Conservation (phyloP, 1,284 basidiomycete genomes). For the Moniliophthora roreri region DNA sequence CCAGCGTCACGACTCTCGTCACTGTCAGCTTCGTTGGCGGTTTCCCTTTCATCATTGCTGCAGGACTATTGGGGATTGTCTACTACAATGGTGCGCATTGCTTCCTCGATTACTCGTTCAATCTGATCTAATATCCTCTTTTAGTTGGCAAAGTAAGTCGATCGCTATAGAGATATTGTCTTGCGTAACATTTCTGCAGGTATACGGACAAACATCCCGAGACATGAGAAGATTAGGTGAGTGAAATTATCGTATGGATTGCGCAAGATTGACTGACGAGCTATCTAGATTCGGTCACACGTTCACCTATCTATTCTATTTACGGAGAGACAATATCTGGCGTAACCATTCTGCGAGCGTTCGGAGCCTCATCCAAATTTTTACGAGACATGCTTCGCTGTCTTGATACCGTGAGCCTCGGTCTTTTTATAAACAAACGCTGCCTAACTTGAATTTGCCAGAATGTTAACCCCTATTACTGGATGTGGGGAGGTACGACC, state of each 20-base stretch:
- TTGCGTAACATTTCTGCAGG: conserved; percentile 45
- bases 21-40: conserved; percentile 87
- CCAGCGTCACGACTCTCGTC: conserved; percentile 63
- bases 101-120: background rate
- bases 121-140: conserved; percentile 9
- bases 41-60: conserved; percentile 66
- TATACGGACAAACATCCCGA: conserved; percentile 85
- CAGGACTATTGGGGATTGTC: conserved; percentile 56
- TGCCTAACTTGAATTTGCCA: conserved; percentile 23
- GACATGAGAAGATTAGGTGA: conserved; percentile 85
- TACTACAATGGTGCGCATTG: conserved; percentile 65
- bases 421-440: conserved; percentile 4
- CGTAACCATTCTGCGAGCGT: conserved; percentile 85
- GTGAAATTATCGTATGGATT: conserved; percentile 16
- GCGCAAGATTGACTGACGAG: conserved; percentile 3
- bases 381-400: conserved; percentile 84
- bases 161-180: background rate
- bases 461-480: conserved; percentile 81
- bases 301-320: conserved; percentile 89
- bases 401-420: conserved; percentile 68
- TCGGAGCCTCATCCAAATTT: conserved; percentile 85
- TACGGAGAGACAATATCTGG: conserved; percentile 91
- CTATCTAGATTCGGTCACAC: conserved; percentile 75
- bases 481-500: conserved; percentile 80
- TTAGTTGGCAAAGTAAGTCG: conserved; percentile 46